phyloP scores from a whole-genome alignment of 371 early-diverging fungal genomes.

The Mucor irregularis region DNA sequence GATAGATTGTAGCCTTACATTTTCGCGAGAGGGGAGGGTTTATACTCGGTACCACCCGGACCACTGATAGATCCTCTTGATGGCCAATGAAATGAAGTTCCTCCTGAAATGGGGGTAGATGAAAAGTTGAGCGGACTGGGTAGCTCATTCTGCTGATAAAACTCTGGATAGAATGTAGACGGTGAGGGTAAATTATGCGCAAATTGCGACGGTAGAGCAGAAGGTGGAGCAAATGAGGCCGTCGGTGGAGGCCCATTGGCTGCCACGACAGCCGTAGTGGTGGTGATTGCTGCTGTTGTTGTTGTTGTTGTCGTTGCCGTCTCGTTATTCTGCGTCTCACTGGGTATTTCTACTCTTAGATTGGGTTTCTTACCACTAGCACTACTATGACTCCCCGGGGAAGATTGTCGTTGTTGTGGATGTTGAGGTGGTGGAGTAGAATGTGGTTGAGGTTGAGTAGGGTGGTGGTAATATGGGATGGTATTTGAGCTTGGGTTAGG shows the following conservation, averaged over 20 bases:
- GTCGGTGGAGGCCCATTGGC: neutral
- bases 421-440: neutral
- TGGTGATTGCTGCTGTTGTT: neutral
- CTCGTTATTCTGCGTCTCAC: too few species aligned
- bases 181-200: conserved; percentile 79
- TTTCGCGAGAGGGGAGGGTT: conserved; percentile 18
- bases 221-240: conserved; percentile 1
- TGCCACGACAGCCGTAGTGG: neutral
- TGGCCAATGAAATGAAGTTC: conserved; percentile 66
- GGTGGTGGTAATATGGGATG: neutral
- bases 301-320: neutral
- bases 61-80: conserved; percentile 18
- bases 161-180: conserved; percentile 74
- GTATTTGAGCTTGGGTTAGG: neutral
- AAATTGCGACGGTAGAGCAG: conserved; percentile 64
- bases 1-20: conserved; percentile 8
- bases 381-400: too few species aligned
- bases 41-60: conserved; percentile 2
- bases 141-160: conserved; percentile 66
- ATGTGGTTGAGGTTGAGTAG: neutral
- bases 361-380: too few species aligned
- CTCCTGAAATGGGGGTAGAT: conserved; percentile 55
- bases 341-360: too few species aligned
- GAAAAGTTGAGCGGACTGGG: conserved; percentile 69
- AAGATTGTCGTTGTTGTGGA: neutral